These are phyloP conservation scores for Suillus paluster DNA, from an alignment of 768 basidiomycete species.

Conservation along the genomic window DNA sequence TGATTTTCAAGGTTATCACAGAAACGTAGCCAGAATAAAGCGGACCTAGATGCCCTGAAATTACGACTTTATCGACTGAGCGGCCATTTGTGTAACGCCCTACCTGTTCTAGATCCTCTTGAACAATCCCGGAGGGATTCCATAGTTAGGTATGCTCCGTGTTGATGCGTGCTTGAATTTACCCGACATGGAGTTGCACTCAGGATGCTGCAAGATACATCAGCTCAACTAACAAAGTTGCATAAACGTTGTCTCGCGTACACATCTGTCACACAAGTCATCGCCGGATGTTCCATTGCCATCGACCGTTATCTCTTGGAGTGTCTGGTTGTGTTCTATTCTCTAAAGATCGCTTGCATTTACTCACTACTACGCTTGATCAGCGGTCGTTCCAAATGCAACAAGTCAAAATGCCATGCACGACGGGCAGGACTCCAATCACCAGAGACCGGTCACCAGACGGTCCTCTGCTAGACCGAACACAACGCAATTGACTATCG, in stretches of 20 bases:
- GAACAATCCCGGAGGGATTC: neutral
- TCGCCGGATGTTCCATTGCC: neutral
- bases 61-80: neutral
- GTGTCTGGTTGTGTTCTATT: neutral
- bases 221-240: neutral
- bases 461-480: neutral
- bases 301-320: neutral
- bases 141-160: constrained; percentile 6
- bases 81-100: neutral
- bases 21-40: neutral
- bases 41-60: neutral
- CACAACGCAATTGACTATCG: constrained; percentile 8
- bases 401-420: neutral
- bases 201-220: neutral
- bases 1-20: neutral
- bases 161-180: neutral
- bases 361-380: neutral
- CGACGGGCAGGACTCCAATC: constrained; percentile 12
- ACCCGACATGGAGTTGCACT: too few species aligned
- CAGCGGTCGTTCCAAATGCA: neutral
- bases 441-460: neutral
- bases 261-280: neutral
- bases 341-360: neutral
- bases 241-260: neutral
- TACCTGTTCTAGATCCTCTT: neutral